phyloP scores from a whole-genome alignment of 768 basidiomycete species.

The Leccinum aurantiacum region DNA sequence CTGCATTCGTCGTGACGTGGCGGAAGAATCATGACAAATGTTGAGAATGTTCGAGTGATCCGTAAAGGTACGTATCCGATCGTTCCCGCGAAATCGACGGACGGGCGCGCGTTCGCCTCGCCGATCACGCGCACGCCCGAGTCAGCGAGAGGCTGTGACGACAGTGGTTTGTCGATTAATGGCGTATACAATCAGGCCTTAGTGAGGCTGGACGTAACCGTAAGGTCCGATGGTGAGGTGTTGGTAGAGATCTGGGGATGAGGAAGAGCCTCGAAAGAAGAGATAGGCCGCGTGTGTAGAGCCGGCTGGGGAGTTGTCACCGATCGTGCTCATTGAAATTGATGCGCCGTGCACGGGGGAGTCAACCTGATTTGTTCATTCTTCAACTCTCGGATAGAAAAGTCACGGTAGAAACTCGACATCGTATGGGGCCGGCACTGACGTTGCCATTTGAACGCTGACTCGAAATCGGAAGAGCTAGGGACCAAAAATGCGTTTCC shows the following conservation, averaged over 20 bases:
- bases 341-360: neutral
- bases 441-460: neutral
- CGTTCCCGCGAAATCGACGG: conserved; percentile 45
- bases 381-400: conserved; percentile 38
- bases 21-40: conserved; percentile 43
- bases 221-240: conserved; percentile 57
- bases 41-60: conserved; percentile 39
- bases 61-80: conserved; percentile 47
- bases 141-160: neutral
- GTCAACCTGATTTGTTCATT: no score
- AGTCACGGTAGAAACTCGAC: conserved; percentile 48
- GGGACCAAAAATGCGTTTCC: no score
- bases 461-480: neutral
- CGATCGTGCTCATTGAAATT: neutral
- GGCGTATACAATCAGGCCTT: no score
- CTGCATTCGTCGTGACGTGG: conserved; percentile 57
- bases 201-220: no score
- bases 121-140: neutral
- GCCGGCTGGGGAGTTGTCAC: conserved; percentile 36
- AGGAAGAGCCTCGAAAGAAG: conserved; percentile 36
- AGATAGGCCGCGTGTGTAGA: conserved; percentile 37
- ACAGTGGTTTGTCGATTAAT: conserved; percentile 50
- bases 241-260: conserved; percentile 42
- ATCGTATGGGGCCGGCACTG: conserved; percentile 19
- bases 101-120: neutral